Percentiles rank a stretch among this genome's conserved stretches.
Evolutionary conservation across 208 protist genomes (phyloP).

Genomic region (Leishmania arabica): DNA sequence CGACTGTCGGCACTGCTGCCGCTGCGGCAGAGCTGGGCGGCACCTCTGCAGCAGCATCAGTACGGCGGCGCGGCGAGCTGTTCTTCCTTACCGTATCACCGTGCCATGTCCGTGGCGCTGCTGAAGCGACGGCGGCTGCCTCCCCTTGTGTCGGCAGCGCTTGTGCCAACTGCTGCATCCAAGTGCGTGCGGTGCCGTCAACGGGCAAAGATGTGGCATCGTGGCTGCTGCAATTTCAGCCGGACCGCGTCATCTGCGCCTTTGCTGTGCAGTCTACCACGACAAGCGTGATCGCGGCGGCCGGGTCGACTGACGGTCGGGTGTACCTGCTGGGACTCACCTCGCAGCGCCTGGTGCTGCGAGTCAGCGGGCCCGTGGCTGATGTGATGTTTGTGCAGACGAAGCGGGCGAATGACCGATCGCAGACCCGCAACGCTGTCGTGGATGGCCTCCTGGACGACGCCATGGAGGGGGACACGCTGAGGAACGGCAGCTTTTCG

Average conservation of each 20-base stretch:
- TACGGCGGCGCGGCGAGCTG: constrained; percentile 20
- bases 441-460: constrained; percentile 40
- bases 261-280: constrained; percentile 48
- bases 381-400: constrained; percentile 69
- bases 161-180: not conserved
- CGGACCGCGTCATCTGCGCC: constrained; percentile 49
- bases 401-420: constrained; percentile 1
- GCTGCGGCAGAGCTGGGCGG: constrained; percentile 1
- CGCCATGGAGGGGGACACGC: constrained; percentile 13
- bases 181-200: constrained; percentile 12
- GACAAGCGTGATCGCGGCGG: constrained; percentile 42
- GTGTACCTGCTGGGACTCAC: constrained; percentile 43
- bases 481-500: constrained; percentile 15
- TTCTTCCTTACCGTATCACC: constrained; percentile 10
- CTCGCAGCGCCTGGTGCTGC: constrained; percentile 35
- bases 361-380: constrained; percentile 67
- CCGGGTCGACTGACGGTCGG: constrained; percentile 66
- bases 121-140: not conserved
- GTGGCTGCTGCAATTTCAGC: constrained; percentile 40
- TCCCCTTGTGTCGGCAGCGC: not conserved
- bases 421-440: constrained; percentile 26
- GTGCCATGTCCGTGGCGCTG: not conserved
- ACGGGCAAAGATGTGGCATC: constrained; percentile 27
- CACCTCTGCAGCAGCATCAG: constrained; percentile 8
- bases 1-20: not conserved